These are phyloP conservation scores for Capsicum chinense DNA, from an alignment of 257 asterid species.

Conservation along the genomic window DNA sequence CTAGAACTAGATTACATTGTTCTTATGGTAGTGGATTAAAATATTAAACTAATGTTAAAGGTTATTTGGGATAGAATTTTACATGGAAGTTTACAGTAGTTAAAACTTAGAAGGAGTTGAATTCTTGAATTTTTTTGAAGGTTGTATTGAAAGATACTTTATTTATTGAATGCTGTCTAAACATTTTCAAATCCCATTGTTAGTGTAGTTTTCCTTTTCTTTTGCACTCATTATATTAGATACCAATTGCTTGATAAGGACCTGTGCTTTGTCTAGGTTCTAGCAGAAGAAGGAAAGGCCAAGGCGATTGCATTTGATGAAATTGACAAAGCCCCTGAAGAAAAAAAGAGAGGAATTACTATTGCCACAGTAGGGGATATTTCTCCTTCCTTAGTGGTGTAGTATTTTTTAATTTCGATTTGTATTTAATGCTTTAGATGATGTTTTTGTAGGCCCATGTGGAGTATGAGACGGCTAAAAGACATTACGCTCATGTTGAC, in stretches of 20 bases:
- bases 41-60: background rate
- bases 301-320: slow-evolving; percentile 94
- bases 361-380: slow-evolving; percentile 72
- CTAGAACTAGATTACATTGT: no score
- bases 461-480: slow-evolving; percentile 86
- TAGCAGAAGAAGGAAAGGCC: slow-evolving; percentile 89
- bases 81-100: background rate
- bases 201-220: background rate
- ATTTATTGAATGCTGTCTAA: background rate
- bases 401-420: background rate
- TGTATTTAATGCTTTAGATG: slow-evolving; percentile 30
- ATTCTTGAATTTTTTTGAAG: background rate
- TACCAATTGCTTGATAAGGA: background rate
- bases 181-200: background rate
- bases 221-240: background rate
- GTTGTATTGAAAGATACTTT: background rate
- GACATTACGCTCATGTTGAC: slow-evolving; percentile 97
- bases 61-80: background rate
- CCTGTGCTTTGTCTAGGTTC: slow-evolving; percentile 54
- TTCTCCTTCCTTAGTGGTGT: slow-evolving; percentile 19
- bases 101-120: background rate
- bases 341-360: slow-evolving; percentile 95
- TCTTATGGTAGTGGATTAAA: background rate
- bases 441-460: slow-evolving; percentile 83
- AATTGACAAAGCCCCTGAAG: slow-evolving; percentile 98